Conservation (phyloP, 2,329 filamentous ascomycete species). For the Xylaria sp. region DNA sequence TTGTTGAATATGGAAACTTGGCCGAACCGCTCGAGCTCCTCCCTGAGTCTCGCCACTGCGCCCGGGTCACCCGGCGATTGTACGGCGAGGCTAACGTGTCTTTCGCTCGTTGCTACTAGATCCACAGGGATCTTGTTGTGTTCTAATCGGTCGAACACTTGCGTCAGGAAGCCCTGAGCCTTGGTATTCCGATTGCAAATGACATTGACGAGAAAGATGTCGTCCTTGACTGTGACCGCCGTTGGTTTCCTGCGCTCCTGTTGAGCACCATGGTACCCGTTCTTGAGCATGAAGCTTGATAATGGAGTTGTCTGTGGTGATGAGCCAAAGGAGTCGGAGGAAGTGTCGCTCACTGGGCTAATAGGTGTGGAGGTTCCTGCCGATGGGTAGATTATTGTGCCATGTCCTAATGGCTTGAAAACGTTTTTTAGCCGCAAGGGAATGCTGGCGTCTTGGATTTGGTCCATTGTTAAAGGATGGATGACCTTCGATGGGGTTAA, state of each 20-base stretch:
- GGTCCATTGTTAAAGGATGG: slow-evolving; percentile 82
- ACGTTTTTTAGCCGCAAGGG: slow-evolving; percentile 69
- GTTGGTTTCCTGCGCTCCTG: slow-evolving; percentile 35
- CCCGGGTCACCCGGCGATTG: slow-evolving; percentile 29
- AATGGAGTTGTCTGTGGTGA: slow-evolving; percentile 17
- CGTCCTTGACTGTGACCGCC: slow-evolving; percentile 36
- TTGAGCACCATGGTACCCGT: slow-evolving; percentile 34
- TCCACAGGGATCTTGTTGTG: slow-evolving; percentile 34
- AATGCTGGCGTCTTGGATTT: slow-evolving; percentile 64
- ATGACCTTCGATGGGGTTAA: slow-evolving; percentile 60
- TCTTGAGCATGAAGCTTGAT: slow-evolving; percentile 35
- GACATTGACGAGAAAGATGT: slow-evolving; percentile 35
- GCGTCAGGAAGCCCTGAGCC: slow-evolving; percentile 34
- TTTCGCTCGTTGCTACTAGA: slow-evolving; percentile 36
- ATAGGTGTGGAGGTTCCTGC: slow-evolving; percentile 15
- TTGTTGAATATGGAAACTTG: slow-evolving; percentile 30
- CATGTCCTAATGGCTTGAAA: slow-evolving; percentile 62
- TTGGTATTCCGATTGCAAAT: slow-evolving; percentile 36
- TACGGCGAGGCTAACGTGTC: slow-evolving; percentile 35
- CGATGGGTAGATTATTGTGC: slow-evolving; percentile 65
- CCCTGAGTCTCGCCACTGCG: slow-evolving; percentile 29
- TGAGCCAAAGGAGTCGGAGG: slow-evolving; percentile 6
- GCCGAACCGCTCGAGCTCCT: slow-evolving; percentile 34
- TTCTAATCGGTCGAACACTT: slow-evolving; percentile 35
- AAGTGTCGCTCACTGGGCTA: slow-evolving; percentile 11